Evolutionary conservation across 2,329 filamentous ascomycete species (phyloP), one percentile per base, ranked within the genome.

Genomic region (Exophiala xenobiotica): DNA sequence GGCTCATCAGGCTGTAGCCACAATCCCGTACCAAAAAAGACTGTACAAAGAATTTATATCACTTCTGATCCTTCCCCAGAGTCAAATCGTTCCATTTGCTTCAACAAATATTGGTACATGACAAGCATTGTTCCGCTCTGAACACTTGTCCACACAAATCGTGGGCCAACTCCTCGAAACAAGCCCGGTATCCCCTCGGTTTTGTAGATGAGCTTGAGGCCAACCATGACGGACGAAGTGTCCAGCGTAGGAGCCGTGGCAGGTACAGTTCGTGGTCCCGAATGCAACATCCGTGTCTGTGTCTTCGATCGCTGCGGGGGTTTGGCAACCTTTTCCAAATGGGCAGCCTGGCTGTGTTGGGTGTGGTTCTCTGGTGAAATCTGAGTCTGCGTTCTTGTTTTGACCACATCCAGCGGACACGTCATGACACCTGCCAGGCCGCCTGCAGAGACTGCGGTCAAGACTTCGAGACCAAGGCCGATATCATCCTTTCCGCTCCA

Each of bases 111-210:
- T 73, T 97, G 92, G 70, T 97, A 97, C 68, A 96, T 76, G 62
- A 97, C 91, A 67, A 97, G 77, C 92, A 97, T 97, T 60, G 90
- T 95, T 35, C 91, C 88, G 65, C 88, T 96, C 74, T 99, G 93
- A 51, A 97, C 89, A 65, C 92, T 96, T 18, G 93, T 99, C 93
- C 93, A 99, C 11, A 97, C 89, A 51, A 86, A 86, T 47, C 93
- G 82, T 1, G 93, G 93, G 0, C 92, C 92, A 1, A 99, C 92
- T 20, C 93, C 93, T 51, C 93, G 83, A 71, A 99, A 99, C 85
- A 90, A 95, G 1, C 93, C 95, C 2, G 80, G 81, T 12, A 97
- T 62, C 1, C 93, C 93, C 71, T 99, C 93, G 4, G 87, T 89
- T 60, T 81, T 83, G 73, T 97, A 99, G 63, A 99, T 95, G 59